These are phyloP conservation scores for Spinacia oleracea DNA, from an alignment of 179 eudicot species.

Conservation along the genomic window DNA sequence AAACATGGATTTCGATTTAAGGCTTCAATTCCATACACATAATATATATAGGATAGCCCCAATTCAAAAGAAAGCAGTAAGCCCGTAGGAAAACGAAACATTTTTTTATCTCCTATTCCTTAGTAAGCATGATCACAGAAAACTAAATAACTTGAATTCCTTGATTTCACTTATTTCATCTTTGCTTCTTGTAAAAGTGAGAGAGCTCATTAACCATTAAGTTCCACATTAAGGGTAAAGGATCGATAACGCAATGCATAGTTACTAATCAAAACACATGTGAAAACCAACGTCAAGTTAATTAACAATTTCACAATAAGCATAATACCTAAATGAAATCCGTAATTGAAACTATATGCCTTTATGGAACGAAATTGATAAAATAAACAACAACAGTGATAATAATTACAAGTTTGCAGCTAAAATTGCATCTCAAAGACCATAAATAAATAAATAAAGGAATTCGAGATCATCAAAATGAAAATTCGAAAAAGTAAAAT, in stretches of 20 bases:
- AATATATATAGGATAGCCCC: too few species aligned
- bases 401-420: background rate
- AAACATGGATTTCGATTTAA: background rate
- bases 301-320: background rate
- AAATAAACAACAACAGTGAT: background rate
- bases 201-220: background rate
- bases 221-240: too few species aligned
- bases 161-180: background rate
- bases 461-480: background rate
- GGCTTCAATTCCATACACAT: background rate
- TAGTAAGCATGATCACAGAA: background rate
- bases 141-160: background rate
- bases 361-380: background rate
- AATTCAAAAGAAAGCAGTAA: background rate
- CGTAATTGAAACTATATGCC: too few species aligned
- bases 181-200: background rate
- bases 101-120: background rate
- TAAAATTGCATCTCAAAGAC: background rate
- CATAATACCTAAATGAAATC: too few species aligned
- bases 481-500: background rate
- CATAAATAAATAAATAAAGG: background rate
- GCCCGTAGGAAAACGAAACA: background rate
- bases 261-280: too few species aligned
- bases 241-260: too few species aligned
- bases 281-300: background rate